These are phyloP conservation scores for Hypericum androsaemum DNA, from an alignment of 345 rosid species.

Conservation along the genomic window DNA sequence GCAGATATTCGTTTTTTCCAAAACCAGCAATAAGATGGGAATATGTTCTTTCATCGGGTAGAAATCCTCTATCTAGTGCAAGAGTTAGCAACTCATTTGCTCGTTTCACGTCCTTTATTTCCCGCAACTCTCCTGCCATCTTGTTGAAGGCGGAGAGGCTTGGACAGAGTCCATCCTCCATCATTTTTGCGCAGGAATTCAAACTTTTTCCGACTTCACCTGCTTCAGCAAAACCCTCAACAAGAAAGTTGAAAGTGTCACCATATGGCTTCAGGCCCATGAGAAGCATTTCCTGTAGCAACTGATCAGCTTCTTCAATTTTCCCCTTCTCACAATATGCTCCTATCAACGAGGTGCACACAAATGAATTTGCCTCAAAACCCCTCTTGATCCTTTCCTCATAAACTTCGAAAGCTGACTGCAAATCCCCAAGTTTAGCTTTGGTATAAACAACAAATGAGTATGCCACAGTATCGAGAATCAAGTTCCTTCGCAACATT, in stretches of 20 bases:
- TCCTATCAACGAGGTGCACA: slow-evolving; percentile 42
- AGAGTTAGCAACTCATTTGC: slow-evolving; percentile 41
- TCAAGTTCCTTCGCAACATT: slow-evolving; percentile 59
- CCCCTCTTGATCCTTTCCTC: slow-evolving; percentile 74
- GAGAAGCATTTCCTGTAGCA: slow-evolving; percentile 44
- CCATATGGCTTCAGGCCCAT: slow-evolving; percentile 43
- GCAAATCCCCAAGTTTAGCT: slow-evolving; percentile 34
- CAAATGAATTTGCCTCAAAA: slow-evolving; percentile 44
- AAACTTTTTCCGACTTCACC: slow-evolving; percentile 38
- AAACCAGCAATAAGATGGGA: slow-evolving; percentile 38
- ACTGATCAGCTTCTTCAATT: slow-evolving; percentile 35
- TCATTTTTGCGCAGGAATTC: slow-evolving; percentile 39
- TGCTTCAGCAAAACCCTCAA: slow-evolving; percentile 42
- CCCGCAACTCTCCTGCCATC: slow-evolving; percentile 38
- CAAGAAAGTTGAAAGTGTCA: slow-evolving; percentile 41
- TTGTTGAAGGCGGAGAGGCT: slow-evolving; percentile 38
- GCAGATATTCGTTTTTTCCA: slow-evolving; percentile 28
- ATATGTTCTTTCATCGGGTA: slow-evolving; percentile 40
- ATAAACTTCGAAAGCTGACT: slow-evolving; percentile 35
- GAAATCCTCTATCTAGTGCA: slow-evolving; percentile 45
- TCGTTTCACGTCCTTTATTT: slow-evolving; percentile 24
- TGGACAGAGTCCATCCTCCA: slow-evolving; percentile 37
- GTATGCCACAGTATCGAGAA: slow-evolving; percentile 56
- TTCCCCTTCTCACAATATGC: slow-evolving; percentile 32
- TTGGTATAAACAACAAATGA: slow-evolving; percentile 48